Evolutionary conservation across 495 filamentous ascomycete genomes (phyloP).

Genomic region (Aspergillus ostianus): DNA sequence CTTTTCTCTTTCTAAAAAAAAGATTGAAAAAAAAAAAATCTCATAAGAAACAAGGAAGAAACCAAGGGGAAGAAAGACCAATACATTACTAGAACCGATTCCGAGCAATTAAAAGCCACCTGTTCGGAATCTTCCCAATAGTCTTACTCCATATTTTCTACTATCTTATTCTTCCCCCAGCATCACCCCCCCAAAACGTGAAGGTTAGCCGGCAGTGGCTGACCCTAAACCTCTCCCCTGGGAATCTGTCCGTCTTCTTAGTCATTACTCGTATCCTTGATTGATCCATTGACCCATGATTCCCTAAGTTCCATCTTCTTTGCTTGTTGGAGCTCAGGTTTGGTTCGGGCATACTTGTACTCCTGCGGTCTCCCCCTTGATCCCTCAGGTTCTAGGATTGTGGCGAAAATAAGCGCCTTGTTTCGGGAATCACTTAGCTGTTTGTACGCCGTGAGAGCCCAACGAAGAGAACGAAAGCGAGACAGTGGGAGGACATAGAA

Average conservation of each 20-base stretch:
- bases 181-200: not conserved
- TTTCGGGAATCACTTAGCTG: conserved; percentile 12
- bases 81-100: not conserved
- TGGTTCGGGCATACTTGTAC: conserved; percentile 12
- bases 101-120: not conserved
- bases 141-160: not conserved
- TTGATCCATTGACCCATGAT: not conserved
- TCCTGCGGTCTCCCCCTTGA: conserved; percentile 5
- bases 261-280: not conserved
- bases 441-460: conserved; percentile 7
- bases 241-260: not conserved
- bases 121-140: not conserved
- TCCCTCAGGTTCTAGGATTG: conserved; percentile 9
- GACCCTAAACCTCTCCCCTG: conserved; percentile 4
- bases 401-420: conserved; percentile 12
- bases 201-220: conserved; percentile 1
- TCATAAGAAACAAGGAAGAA: not conserved
- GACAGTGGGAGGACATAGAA: conserved; percentile 4
- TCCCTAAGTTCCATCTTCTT: not conserved
- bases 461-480: not conserved
- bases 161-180: not conserved
- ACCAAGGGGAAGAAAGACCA: not conserved
- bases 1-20: not conserved
- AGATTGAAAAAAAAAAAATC: not conserved
- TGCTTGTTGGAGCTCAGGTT: not conserved